Conservation (phyloP, 805 yeast genomes). For the Ogataea methanolica region DNA sequence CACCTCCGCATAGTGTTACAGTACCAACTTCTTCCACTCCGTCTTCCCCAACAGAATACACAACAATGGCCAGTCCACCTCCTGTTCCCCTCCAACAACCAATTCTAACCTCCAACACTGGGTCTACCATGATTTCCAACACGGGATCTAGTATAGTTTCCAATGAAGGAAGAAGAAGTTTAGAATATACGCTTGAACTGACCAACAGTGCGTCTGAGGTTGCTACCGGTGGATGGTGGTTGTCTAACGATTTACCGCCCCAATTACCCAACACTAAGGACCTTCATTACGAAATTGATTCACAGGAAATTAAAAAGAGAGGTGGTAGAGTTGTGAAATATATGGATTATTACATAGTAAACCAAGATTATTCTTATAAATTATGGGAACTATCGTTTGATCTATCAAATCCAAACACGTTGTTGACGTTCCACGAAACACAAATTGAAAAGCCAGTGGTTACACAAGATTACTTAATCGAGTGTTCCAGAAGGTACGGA, state of each 20-base stretch:
- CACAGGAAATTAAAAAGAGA: conserved; percentile 49
- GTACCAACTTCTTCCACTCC: conserved; percentile 10
- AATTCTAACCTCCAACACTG: not conserved
- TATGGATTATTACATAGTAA: conserved; percentile 67
- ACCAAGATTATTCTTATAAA: conserved; percentile 67
- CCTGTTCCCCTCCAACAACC: not conserved
- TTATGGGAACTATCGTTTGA: conserved; percentile 57
- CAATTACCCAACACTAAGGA: conserved; percentile 38
- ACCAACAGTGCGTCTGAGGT: not conserved
- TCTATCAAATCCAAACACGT: conserved; percentile 45
- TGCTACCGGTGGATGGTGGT: conserved; percentile 57
- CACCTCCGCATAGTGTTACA: conserved; percentile 11
- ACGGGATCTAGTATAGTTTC: conserved; percentile 16
- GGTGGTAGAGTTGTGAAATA: conserved; percentile 43
- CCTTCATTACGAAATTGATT: conserved; percentile 62
- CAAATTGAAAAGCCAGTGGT: conserved; percentile 34
- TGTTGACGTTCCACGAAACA: conserved; percentile 37
- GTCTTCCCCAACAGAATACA: not conserved
- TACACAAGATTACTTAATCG: conserved; percentile 44
- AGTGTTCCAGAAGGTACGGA: conserved; percentile 49
- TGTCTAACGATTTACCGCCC: conserved; percentile 53
- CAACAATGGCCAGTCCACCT: not conserved
- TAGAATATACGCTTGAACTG: conserved; percentile 17
- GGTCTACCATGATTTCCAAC: conserved; percentile 9
- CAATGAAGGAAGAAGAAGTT: conserved; percentile 5